phyloP scores from a whole-genome alignment of 345 rosid genomes.

The Passiflora organensis region DNA sequence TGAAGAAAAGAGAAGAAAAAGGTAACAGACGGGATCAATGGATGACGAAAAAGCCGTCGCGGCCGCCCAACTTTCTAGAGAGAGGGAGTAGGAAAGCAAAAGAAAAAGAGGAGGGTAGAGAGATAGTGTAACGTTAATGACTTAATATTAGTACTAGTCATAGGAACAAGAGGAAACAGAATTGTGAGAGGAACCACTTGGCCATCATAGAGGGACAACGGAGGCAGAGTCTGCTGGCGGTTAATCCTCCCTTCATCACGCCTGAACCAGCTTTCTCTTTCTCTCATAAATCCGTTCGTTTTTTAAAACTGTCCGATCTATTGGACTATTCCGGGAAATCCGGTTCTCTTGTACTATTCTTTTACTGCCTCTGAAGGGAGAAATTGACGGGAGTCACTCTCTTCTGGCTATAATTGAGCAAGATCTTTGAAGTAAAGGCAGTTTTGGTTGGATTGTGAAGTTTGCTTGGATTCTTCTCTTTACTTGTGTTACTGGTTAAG shows the following conservation, averaged over 20 bases:
- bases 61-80: too few relatives aligned
- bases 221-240: constrained; percentile 21
- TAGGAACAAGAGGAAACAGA: too few relatives aligned
- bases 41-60: too few relatives aligned
- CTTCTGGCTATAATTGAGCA: too few relatives aligned
- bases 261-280: background rate
- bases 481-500: background rate
- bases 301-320: background rate
- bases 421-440: constrained; percentile 17
- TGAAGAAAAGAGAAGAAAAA: too few relatives aligned
- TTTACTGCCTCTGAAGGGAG: too few relatives aligned
- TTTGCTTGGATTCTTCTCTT: constrained; percentile 9
- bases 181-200: constrained; percentile 24
- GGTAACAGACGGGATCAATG: too few relatives aligned
- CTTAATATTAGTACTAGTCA: too few relatives aligned
- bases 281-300: background rate
- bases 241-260: constrained; percentile 34
- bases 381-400: too few relatives aligned
- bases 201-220: constrained; percentile 20
- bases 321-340: constrained; percentile 12
- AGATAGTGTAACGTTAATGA: background rate
- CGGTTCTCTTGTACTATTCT: background rate
- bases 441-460: constrained; percentile 11
- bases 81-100: too few relatives aligned
- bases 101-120: background rate